phyloP scores from a whole-genome alignment of 257 asterid genomes.

The Solanum commersonii region DNA sequence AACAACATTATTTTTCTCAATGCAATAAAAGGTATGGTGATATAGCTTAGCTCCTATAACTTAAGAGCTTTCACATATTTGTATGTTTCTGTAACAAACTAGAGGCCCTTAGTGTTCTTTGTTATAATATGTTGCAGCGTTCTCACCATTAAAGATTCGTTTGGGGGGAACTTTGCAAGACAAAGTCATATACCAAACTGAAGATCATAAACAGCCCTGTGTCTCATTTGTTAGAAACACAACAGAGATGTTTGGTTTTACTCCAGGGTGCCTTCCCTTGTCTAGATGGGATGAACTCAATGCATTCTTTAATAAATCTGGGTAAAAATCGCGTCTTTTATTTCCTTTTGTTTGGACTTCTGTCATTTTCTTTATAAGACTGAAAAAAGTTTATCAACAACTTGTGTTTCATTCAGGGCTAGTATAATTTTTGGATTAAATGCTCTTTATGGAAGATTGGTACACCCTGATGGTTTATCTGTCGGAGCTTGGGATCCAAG shows the following conservation, averaged over 20 bases:
- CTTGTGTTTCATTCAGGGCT: slow-evolving; percentile 35
- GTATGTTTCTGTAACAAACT: neutral
- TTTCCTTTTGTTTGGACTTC: neutral
- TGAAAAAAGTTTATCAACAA: neutral
- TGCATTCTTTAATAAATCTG: slow-evolving; percentile 51
- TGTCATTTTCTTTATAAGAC: neutral
- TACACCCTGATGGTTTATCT: slow-evolving; percentile 24
- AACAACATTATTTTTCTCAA: slow-evolving; percentile 44
- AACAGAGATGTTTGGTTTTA: slow-evolving; percentile 50
- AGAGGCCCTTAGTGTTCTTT: slow-evolving; percentile 2
- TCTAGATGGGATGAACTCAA: slow-evolving; percentile 80
- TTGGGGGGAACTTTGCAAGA: slow-evolving; percentile 88
- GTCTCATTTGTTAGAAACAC: slow-evolving; percentile 32
- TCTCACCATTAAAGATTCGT: slow-evolving; percentile 83
- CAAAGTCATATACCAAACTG: slow-evolving; percentile 55
- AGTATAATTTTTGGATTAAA: slow-evolving; percentile 56
- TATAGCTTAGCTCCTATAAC: neutral
- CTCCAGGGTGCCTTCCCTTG: slow-evolving; percentile 65
- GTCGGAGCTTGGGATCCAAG: slow-evolving; percentile 52
- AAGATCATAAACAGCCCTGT: slow-evolving; percentile 42
- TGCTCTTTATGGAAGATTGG: slow-evolving; percentile 49
- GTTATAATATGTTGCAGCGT: slow-evolving; percentile 35
- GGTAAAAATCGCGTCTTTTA: slow-evolving; percentile 24
- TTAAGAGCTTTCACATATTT: neutral
- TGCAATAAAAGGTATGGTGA: slow-evolving; percentile 60